Conservation (phyloP, 768 basidiomycete genomes). For the Rhizopogon salebrosus region DNA sequence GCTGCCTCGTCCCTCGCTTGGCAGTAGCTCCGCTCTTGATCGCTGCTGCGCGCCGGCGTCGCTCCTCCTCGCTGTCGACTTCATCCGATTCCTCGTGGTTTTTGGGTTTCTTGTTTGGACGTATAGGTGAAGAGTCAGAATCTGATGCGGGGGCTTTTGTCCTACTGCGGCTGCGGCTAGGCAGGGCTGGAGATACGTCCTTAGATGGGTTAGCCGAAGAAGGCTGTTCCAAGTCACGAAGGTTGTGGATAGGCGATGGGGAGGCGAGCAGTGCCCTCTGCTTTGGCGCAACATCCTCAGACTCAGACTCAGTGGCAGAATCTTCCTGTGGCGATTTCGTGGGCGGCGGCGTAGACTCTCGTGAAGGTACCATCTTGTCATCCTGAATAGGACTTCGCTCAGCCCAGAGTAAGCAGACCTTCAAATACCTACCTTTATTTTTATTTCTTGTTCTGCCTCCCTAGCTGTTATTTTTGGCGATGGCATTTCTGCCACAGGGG, state of each 20-base stretch:
- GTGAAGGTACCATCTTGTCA: constrained; percentile 4
- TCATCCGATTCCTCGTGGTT: constrained; percentile 36
- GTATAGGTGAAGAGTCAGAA: constrained; percentile 49
- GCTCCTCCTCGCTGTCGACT: constrained; percentile 56
- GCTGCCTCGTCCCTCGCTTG: constrained; percentile 60
- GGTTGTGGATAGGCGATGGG: constrained; percentile 14
- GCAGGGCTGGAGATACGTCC: constrained; percentile 2
- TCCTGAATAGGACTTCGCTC: neutral
- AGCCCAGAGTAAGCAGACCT: neutral
- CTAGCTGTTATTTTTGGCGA: constrained; percentile 9
- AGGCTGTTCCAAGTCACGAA: constrained; percentile 6
- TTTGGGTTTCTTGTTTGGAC: constrained; percentile 45
- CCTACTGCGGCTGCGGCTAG: constrained; percentile 18
- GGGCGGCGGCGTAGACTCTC: constrained; percentile 9
- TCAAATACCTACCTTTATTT: constrained; percentile 16
- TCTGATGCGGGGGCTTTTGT: constrained; percentile 28
- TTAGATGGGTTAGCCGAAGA: constrained; percentile 14
- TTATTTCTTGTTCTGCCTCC: neutral
- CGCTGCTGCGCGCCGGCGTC: constrained; percentile 36
- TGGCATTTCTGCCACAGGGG: constrained; percentile 8
- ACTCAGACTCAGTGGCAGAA: constrained; percentile 26
- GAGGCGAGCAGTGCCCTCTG: constrained; percentile 7
- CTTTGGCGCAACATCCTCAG: constrained; percentile 7
- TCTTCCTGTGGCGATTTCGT: constrained; percentile 11
- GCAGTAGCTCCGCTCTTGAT: constrained; percentile 33